Evolutionary conservation across 2,329 filamentous ascomycete species (phyloP).

Genomic region (Pseudogymnoascus sp.): DNA sequence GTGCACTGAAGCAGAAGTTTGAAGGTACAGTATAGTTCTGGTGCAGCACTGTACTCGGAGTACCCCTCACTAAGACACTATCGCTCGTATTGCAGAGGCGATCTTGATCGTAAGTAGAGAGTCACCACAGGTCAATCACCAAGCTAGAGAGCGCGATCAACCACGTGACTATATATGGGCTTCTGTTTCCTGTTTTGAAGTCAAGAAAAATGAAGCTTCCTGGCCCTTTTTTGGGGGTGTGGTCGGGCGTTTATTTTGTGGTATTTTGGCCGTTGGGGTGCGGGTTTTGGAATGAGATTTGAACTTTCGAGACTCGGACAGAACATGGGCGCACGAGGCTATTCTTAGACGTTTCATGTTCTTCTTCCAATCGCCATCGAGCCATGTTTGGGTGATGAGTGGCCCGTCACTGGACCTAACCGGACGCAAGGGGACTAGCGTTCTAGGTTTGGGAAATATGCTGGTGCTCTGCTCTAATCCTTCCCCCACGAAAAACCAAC

Average conservation of each 20-base stretch:
- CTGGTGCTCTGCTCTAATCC: neutral
- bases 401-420: neutral
- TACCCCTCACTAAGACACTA: slow-evolving; percentile 8
- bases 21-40: neutral
- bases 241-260: neutral
- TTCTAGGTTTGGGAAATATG: neutral
- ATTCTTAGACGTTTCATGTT: slow-evolving; percentile 9
- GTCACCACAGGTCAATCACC: neutral
- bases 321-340: slow-evolving; percentile 3
- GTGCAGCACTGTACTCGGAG: neutral
- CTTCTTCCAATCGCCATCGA: slow-evolving; percentile 6
- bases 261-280: neutral
- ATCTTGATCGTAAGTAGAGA: slow-evolving; percentile 6
- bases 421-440: slow-evolving; percentile 2
- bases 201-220: neutral
- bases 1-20: neutral
- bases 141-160: neutral
- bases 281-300: slow-evolving; percentile 10
- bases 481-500: neutral
- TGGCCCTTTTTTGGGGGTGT: neutral
- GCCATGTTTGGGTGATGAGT: neutral
- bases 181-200: neutral
- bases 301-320: slow-evolving; percentile 9
- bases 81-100: neutral
- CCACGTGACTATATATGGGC: slow-evolving; percentile 2